A percentile compares a stretch with the other conserved stretches of the same genome.
phyloP scores from a whole-genome alignment of 2,329 filamentous ascomycete genomes.

The Celoporthe dispersa region DNA sequence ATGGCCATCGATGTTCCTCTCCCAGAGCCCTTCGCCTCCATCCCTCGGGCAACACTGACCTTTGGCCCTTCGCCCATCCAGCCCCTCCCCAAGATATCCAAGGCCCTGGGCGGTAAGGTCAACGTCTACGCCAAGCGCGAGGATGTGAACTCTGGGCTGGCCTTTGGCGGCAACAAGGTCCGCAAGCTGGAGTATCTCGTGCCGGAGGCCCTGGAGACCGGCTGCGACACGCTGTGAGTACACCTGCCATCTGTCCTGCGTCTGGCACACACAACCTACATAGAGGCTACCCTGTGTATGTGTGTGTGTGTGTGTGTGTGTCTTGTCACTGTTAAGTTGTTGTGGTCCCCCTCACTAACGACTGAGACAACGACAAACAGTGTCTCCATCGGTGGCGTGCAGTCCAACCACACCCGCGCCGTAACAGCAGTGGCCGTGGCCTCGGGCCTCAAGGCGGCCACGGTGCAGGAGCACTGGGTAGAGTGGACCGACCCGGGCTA shows the following conservation, averaged over 20 bases:
- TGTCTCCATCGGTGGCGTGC: slow-evolving; percentile 69
- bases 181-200: slow-evolving; percentile 73
- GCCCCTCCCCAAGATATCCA: slow-evolving; percentile 65
- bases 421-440: slow-evolving; percentile 66
- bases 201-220: slow-evolving; percentile 61
- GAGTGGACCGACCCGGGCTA: slow-evolving; percentile 64
- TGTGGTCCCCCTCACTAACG: background rate
- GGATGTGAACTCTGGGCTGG: slow-evolving; percentile 70
- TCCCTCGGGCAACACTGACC: slow-evolving; percentile 64
- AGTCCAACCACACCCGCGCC: slow-evolving; percentile 72
- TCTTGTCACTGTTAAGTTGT: too few relatives aligned
- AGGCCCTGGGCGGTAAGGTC: slow-evolving; percentile 62
- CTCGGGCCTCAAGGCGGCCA: slow-evolving; percentile 58
- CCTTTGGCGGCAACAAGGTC: slow-evolving; percentile 72
- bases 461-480: slow-evolving; percentile 73
- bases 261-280: background rate
- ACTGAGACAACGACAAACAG: background rate
- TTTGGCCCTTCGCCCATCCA: slow-evolving; percentile 74
- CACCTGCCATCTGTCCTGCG: background rate
- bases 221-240: slow-evolving; percentile 59
- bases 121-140: slow-evolving; percentile 73
- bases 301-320: too few relatives aligned
- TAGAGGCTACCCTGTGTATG: too few relatives aligned
- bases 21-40: slow-evolving; percentile 65
- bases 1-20: slow-evolving; percentile 45